Percentiles rank a stretch among this genome's conserved stretches.
These are phyloP conservation scores for Dovyalis caffra DNA, from an alignment of 345 rosid genomes.

Conservation along the genomic window DNA sequence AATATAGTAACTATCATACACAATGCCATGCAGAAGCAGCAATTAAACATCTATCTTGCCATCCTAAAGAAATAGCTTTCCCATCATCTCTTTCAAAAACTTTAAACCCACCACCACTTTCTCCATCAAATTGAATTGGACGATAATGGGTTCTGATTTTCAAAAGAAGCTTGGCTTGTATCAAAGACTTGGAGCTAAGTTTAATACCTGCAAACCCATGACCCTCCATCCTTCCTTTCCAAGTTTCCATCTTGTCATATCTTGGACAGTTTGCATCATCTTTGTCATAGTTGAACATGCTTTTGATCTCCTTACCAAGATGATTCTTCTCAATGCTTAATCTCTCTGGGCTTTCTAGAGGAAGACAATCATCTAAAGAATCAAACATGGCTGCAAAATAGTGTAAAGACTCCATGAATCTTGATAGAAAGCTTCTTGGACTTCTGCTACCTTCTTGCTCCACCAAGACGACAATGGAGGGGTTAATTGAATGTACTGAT, in stretches of 20 bases:
- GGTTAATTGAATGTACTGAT: slow-evolving; percentile 41
- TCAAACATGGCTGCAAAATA: slow-evolving; percentile 70
- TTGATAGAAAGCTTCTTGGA: slow-evolving; percentile 46
- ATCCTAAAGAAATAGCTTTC: slow-evolving; percentile 49
- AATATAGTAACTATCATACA: slow-evolving; percentile 19
- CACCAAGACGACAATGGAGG: slow-evolving; percentile 49
- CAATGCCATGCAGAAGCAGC: slow-evolving; percentile 66
- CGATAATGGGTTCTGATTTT: slow-evolving; percentile 49
- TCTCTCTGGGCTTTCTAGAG: slow-evolving; percentile 50
- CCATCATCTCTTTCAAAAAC: slow-evolving; percentile 57
- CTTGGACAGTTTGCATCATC: slow-evolving; percentile 20
- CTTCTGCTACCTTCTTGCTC: slow-evolving; percentile 56
- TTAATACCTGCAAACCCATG: slow-evolving; percentile 53
- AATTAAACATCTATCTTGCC: slow-evolving; percentile 62
- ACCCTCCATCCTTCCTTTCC: slow-evolving; percentile 64
- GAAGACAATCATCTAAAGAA: slow-evolving; percentile 62
- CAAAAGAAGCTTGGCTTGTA: slow-evolving; percentile 63
- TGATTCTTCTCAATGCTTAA: slow-evolving; percentile 59
- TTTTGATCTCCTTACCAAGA: slow-evolving; percentile 60
- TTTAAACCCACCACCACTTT: slow-evolving; percentile 41
- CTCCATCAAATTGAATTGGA: slow-evolving; percentile 51
- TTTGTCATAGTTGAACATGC: slow-evolving; percentile 39
- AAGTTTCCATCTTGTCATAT: slow-evolving; percentile 53
- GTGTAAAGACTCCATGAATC: slow-evolving; percentile 66
- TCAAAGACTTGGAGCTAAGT: slow-evolving; percentile 54